A percentile compares a stretch with the other conserved stretches of the same genome.
These are phyloP conservation scores for Pneumocystis sp. DNA, from an alignment of 1,139 yeast species.

Conservation along the genomic window DNA sequence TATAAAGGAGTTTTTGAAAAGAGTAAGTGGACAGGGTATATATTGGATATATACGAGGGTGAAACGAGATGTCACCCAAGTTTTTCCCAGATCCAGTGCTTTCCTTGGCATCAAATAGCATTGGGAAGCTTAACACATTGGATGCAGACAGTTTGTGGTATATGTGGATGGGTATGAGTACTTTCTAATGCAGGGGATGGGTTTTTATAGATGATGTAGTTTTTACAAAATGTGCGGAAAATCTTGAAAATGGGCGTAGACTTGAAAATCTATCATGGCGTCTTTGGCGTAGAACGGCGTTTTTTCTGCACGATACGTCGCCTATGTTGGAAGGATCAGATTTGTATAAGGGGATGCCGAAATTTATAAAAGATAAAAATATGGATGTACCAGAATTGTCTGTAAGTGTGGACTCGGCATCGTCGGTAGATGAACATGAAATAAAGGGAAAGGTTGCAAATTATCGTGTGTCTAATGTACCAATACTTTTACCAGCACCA, in stretches of 20 bases:
- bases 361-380: background rate
- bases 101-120: conserved; percentile 15
- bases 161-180: conserved; percentile 15
- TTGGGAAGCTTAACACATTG: conserved; percentile 15
- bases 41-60: background rate
- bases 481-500: background rate
- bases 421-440: background rate
- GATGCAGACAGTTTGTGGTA: conserved; percentile 16
- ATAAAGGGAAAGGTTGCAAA: background rate
- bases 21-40: too few relatives aligned
- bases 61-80: conserved; percentile 1
- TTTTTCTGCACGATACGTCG: conserved; percentile 9
- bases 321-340: background rate
- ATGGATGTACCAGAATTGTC: background rate
- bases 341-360: background rate
- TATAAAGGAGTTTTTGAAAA: background rate
- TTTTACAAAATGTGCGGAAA: conserved; percentile 38
- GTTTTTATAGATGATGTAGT: conserved; percentile 22
- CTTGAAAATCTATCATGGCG: conserved; percentile 48
- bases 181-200: background rate
- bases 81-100: conserved; percentile 15
- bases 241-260: conserved; percentile 39
- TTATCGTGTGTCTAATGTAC: background rate
- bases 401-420: background rate
- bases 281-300: conserved; percentile 36